Conservation (phyloP, 1,284 basidiomycete species). For the Fistulinella cinereoalba region DNA sequence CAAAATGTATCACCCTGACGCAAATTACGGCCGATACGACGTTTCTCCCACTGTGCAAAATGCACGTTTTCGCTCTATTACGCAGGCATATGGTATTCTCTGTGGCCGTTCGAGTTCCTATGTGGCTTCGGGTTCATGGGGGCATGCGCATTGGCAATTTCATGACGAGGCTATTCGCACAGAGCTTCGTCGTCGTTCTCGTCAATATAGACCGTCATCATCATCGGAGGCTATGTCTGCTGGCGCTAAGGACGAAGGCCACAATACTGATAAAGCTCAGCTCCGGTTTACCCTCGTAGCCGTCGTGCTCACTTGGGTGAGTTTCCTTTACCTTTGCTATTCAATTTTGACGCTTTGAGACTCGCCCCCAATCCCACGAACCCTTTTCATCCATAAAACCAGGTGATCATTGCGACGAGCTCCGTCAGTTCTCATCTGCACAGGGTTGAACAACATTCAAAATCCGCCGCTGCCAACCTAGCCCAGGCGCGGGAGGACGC, state of each 20-base stretch:
- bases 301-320: conserved; percentile 18
- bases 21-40: conserved; percentile 32
- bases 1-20: conserved; percentile 52
- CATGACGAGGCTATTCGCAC: conserved; percentile 34
- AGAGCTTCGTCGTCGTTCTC: conserved; percentile 41
- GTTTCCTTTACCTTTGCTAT: not conserved
- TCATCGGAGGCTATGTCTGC: conserved; percentile 2
- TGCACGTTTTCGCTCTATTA: conserved; percentile 48
- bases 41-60: conserved; percentile 37
- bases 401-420: conserved; percentile 12
- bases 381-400: not conserved
- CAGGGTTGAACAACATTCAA: conserved; percentile 28
- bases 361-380: not conserved
- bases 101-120: conserved; percentile 1
- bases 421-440: conserved; percentile 17
- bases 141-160: conserved; percentile 9
- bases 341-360: not conserved
- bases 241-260: not conserved
- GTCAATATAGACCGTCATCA: conserved; percentile 9
- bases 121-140: not conserved
- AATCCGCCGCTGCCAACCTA: conserved; percentile 41
- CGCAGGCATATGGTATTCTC: conserved; percentile 47
- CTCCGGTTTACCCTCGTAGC: conserved; percentile 16
- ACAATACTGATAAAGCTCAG: not conserved
- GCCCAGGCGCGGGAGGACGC: conserved; percentile 43